A percentile compares a stretch with the other conserved stretches of the same genome.
These are phyloP conservation scores for Pouteria glomerata DNA, from an alignment of 148 eudicot species.

Conservation along the genomic window DNA sequence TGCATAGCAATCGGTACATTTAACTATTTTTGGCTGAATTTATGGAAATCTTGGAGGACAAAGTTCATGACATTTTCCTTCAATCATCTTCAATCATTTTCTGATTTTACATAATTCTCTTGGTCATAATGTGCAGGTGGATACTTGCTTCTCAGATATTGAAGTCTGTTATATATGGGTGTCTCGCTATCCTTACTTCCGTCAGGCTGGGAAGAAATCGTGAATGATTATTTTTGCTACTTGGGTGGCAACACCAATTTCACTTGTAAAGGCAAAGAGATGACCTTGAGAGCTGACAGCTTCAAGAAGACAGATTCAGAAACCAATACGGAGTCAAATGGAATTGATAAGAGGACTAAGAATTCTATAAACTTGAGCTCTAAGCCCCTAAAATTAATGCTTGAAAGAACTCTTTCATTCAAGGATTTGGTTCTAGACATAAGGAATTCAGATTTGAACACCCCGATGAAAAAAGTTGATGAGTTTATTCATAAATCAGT, in stretches of 20 bases:
- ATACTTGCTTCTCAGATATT: background rate
- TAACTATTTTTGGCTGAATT: background rate
- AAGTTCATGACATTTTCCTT: background rate
- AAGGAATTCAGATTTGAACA: slow-evolving; percentile 19
- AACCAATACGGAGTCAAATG: slow-evolving; percentile 10
- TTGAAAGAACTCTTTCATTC: slow-evolving; percentile 55
- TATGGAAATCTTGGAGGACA: background rate
- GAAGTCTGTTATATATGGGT: slow-evolving; percentile 27
- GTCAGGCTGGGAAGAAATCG: slow-evolving; percentile 57
- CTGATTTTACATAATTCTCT: background rate
- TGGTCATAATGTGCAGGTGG: slow-evolving; percentile 5
- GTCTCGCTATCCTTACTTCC: slow-evolving; percentile 44
- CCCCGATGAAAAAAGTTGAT: slow-evolving; percentile 8
- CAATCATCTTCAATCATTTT: background rate
- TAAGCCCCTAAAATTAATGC: slow-evolving; percentile 49
- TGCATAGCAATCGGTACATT: background rate
- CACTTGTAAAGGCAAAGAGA: slow-evolving; percentile 24
- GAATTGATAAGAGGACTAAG: slow-evolving; percentile 11
- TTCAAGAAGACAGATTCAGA: slow-evolving; percentile 38
- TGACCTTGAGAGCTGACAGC: slow-evolving; percentile 37
- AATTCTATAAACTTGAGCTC: slow-evolving; percentile 30
- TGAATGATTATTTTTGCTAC: slow-evolving; percentile 24
- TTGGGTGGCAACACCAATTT: slow-evolving; percentile 16
- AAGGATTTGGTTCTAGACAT: slow-evolving; percentile 39
- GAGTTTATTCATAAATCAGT: slow-evolving; percentile 32